phyloP scores from a whole-genome alignment of 805 yeast genomes.

The Trichomonascus vanleenenianus region DNA sequence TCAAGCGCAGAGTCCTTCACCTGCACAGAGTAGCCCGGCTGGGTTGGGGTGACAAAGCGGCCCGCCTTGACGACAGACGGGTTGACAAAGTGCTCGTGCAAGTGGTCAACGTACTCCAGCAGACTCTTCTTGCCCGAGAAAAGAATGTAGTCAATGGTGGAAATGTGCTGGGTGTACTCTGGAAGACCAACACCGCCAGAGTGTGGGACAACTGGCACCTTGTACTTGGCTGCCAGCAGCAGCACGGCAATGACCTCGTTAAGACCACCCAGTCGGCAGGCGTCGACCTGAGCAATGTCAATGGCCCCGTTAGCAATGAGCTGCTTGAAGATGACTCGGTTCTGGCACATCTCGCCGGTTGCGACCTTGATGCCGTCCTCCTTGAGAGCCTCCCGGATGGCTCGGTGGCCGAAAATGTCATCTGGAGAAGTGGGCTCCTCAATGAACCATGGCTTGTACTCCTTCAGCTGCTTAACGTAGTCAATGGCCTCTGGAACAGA shows the following conservation, averaged over 20 bases:
- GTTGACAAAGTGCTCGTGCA: slow-evolving; percentile 26
- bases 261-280: slow-evolving; percentile 32
- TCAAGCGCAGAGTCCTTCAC: slow-evolving; percentile 23
- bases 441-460: slow-evolving; percentile 30
- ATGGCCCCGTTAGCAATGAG: slow-evolving; percentile 25
- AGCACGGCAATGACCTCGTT: slow-evolving; percentile 30
- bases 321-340: slow-evolving; percentile 30
- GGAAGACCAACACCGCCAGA: slow-evolving; percentile 33
- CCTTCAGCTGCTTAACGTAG: slow-evolving; percentile 24
- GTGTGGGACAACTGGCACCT: slow-evolving; percentile 30
- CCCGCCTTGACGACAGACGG: slow-evolving; percentile 27
- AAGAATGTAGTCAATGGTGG: slow-evolving; percentile 28
- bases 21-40: slow-evolving; percentile 30
- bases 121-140: slow-evolving; percentile 27
- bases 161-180: slow-evolving; percentile 30
- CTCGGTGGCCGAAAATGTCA: slow-evolving; percentile 28
- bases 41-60: slow-evolving; percentile 26
- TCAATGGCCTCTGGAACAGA: slow-evolving; percentile 31
- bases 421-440: slow-evolving; percentile 33
- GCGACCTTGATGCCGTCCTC: slow-evolving; percentile 29
- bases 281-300: slow-evolving; percentile 29
- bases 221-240: slow-evolving; percentile 29
- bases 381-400: slow-evolving; percentile 26
- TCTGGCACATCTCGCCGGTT: slow-evolving; percentile 32
- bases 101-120: slow-evolving; percentile 28